Percentiles rank a stretch among this genome's conserved stretches.
phyloP scores from a whole-genome alignment of 1,284 basidiomycete species.

The Heterobasidion irregulare region DNA sequence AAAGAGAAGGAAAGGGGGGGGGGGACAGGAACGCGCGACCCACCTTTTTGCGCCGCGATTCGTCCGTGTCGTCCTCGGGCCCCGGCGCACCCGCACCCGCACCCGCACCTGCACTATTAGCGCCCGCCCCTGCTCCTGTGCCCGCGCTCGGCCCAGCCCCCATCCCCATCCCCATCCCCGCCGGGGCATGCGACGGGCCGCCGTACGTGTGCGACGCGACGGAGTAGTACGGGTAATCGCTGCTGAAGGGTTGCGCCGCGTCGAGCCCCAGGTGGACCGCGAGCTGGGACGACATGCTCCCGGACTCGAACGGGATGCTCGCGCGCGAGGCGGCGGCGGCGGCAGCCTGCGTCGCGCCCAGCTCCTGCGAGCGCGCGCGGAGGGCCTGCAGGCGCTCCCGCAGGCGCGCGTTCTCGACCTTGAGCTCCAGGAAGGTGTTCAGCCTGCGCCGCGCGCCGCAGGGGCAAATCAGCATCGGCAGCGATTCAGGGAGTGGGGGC shows the following conservation, averaged over 20 bases:
- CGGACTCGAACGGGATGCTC: background rate
- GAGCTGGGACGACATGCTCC: conserved; percentile 8
- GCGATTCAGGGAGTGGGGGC: background rate
- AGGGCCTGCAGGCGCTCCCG: conserved; percentile 43
- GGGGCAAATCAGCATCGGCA: background rate
- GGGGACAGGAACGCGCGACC: background rate
- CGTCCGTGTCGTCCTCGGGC: conserved; percentile 7
- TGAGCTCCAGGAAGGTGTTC: conserved; percentile 71
- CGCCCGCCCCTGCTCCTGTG: no score
- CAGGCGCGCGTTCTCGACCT: conserved; percentile 68
- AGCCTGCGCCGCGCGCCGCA: no score
- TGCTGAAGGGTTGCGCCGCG: background rate
- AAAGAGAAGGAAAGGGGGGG: background rate
- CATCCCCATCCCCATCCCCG: background rate
- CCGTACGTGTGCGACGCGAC: conserved; percentile 6
- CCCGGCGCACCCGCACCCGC: background rate
- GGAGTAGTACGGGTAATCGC: conserved; percentile 6
- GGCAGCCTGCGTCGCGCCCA: background rate
- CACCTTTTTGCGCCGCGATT: conserved; percentile 31
- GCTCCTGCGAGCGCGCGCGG: conserved; percentile 18
- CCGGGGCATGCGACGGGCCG: background rate
- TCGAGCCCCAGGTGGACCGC: conserved; percentile 7
- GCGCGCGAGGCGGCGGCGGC: background rate
- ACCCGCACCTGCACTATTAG: background rate
- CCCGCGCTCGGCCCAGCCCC: no score